Evolutionary conservation across 73 alveolate genomes (phyloP).

Genomic region (Urostyla sp.): DNA sequence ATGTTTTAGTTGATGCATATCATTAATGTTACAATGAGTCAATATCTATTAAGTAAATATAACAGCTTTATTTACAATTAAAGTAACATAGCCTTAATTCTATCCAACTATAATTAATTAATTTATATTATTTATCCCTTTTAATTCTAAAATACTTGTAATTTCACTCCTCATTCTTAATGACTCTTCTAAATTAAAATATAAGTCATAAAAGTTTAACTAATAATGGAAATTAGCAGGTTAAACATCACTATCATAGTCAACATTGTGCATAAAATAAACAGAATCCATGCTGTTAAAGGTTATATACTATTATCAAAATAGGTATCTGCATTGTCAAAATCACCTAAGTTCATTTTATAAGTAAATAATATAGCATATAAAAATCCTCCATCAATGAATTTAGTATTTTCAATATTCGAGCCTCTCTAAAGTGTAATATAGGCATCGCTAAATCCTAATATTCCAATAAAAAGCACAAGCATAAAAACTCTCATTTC

Average conservation of each 20-base stretch:
- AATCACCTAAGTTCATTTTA: conserved; percentile 27
- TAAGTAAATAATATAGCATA: conserved; percentile 22
- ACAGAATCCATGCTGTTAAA: conserved; percentile 22
- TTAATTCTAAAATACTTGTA: no score
- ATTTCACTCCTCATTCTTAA: no score
- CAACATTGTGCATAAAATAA: conserved; percentile 2
- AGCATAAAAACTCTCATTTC: conserved; percentile 54
- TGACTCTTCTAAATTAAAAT: no score
- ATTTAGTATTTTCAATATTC: background rate
- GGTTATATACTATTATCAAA: background rate
- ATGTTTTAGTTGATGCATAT: no score
- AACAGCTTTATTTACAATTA: no score
- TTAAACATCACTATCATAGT: conserved; percentile 43
- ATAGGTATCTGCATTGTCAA: conserved; percentile 11
- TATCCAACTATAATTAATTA: no score
- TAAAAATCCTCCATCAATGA: conserved; percentile 14
- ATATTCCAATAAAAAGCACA: conserved; percentile 17
- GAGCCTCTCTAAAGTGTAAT: background rate
- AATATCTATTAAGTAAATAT: no score
- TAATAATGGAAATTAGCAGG: conserved; percentile 48
- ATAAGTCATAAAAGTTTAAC: background rate
- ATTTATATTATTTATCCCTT: no score
- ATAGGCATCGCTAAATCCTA: conserved; percentile 53
- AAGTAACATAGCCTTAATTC: no score
- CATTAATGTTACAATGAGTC: no score